These are phyloP conservation scores for Dactylonectria macrodidyma DNA, from an alignment of 2,329 filamentous ascomycete species.

Conservation along the genomic window DNA sequence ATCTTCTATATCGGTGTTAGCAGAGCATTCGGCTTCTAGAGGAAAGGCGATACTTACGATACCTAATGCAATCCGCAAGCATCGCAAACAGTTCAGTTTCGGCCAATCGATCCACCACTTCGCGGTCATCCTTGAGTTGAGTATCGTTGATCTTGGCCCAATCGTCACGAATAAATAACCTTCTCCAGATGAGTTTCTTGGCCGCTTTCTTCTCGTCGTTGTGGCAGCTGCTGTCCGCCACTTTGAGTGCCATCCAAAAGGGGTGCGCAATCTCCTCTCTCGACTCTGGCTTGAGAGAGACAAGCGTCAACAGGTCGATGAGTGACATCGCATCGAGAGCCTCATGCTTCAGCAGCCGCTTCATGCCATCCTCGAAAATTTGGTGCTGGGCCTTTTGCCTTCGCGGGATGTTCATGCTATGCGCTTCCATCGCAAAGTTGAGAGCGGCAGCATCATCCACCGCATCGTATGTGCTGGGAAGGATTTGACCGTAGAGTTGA, in stretches of 20 bases:
- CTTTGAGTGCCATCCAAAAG: slow-evolving; percentile 82
- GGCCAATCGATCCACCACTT: slow-evolving; percentile 74
- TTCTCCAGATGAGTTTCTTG: slow-evolving; percentile 83
- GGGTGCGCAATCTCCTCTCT: slow-evolving; percentile 73
- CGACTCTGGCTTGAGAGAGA: slow-evolving; percentile 64
- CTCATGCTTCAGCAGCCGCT: slow-evolving; percentile 78
- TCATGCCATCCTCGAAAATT: slow-evolving; percentile 80
- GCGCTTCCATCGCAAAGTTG: slow-evolving; percentile 81
- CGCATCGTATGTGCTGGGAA: slow-evolving; percentile 76
- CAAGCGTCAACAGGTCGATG: slow-evolving; percentile 86
- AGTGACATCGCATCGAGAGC: slow-evolving; percentile 76
- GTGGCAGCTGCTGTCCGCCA: slow-evolving; percentile 68
- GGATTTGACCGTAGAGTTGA: slow-evolving; percentile 79
- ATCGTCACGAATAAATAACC: slow-evolving; percentile 86
- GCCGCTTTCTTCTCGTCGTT: slow-evolving; percentile 72
- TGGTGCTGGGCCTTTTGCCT: slow-evolving; percentile 77
- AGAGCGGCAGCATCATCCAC: slow-evolving; percentile 86
- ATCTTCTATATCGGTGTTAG: slow-evolving; percentile 57
- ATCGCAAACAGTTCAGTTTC: slow-evolving; percentile 80
- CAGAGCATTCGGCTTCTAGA: slow-evolving; percentile 17
- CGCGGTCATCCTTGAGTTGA: slow-evolving; percentile 78
- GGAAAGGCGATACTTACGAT: slow-evolving; percentile 66
- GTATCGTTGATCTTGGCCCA: slow-evolving; percentile 88
- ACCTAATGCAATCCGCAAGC: slow-evolving; percentile 73
- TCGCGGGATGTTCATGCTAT: slow-evolving; percentile 68